Evolutionary conservation across 1,284 basidiomycete species (phyloP), one percentile per base, ranked within the genome.

Genomic region (Puccinia brachypodii): DNA sequence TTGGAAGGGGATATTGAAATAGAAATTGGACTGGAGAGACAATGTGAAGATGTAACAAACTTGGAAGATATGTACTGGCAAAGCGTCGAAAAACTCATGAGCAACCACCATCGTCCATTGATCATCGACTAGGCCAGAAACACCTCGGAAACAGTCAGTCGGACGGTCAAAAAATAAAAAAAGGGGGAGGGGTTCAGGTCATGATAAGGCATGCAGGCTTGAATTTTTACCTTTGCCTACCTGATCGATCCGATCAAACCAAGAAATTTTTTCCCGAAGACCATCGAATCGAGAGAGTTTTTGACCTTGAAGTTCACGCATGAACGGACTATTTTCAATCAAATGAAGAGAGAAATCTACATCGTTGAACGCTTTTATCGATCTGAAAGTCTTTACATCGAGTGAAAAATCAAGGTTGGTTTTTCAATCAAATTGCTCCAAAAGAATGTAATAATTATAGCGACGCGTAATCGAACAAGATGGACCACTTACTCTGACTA

Each of bases 51-150:
- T 56, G 33, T 36, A 42, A 38, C 62, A 42, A 84, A 94, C 94
- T 88, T 97, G 92, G 68, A 99, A 89, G 42, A 96, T 88, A 86
- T 98, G 94, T 72, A 98, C 92, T 0, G 96, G 96, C 72, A 99
- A 89, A 0, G 96, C 96, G 85, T 99, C 97, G 83, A 99, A 98
- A 87, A 99, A 98, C 86, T 99, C 97, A 86, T 99, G 96, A 0
- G 96, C 97, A 8, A 98, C 88, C 28, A 97, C 87, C 88, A 98
- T 91, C 0, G 95, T 97, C 86, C 92, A 98, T 58, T 87, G 88
- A 22, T 90, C 89, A 42, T 88, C 86, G 82, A 72, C 79, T 36
- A 9, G 0, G 25, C 28, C 13, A 44, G n/a, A 28, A 64, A 33
- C 2, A 40, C 22, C n/a, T 40, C 36, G 40, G 8, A 58, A 25